phyloP scores from a whole-genome alignment of 441 rosid species.

The Erodium chrysanthum region DNA sequence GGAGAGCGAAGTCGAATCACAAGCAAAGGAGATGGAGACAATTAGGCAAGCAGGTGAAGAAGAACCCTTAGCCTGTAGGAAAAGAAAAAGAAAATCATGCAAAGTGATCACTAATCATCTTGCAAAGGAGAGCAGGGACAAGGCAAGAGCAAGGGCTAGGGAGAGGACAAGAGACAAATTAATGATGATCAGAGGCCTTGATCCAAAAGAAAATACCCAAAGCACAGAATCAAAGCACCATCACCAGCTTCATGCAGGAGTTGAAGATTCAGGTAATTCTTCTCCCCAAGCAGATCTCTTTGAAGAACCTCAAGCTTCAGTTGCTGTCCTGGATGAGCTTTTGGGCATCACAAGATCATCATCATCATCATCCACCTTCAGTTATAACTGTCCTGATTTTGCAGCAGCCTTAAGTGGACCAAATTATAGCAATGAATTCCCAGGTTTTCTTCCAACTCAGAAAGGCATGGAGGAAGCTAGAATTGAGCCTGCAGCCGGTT shows the following conservation, averaged over 20 bases:
- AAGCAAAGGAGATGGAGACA: constrained; percentile 9
- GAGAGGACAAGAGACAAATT: constrained; percentile 46
- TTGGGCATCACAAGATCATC: not conserved
- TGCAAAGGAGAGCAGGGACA: constrained; percentile 48
- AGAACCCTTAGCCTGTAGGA: constrained; percentile 16
- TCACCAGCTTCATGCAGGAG: not conserved
- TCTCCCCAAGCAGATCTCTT: not conserved
- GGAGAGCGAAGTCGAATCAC: constrained; percentile 29
- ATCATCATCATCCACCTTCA: not conserved
- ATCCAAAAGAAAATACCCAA: not conserved
- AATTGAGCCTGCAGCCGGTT: not conserved
- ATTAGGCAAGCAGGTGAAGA: no score
- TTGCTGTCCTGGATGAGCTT: not conserved
- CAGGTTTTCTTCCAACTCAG: not conserved
- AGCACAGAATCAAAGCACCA: not conserved
- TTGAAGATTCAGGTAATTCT: not conserved
- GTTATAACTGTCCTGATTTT: not conserved
- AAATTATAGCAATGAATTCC: not conserved
- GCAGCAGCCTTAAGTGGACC: not conserved
- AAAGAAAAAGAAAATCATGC: constrained; percentile 32
- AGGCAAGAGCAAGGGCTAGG: constrained; percentile 75
- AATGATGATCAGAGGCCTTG: constrained; percentile 9
- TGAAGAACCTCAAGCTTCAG: not conserved
- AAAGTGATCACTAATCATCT: constrained; percentile 19
- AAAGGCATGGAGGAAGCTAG: not conserved